Evolutionary conservation across 2,329 filamentous ascomycete genomes (phyloP).

Genomic region (Hyphodiscus sp.): DNA sequence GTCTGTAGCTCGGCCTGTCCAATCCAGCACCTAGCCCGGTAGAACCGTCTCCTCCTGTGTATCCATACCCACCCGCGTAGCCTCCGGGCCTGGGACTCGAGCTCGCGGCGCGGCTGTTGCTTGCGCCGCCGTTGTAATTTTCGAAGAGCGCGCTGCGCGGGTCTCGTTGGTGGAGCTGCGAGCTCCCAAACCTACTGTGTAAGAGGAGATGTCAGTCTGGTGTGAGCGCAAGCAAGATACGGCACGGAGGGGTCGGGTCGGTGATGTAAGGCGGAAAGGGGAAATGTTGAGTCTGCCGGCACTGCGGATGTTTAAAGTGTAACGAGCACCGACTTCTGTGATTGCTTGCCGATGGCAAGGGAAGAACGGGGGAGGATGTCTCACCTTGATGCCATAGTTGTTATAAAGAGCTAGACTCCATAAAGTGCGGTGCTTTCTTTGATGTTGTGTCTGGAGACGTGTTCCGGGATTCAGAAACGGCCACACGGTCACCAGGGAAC

Average conservation of each 20-base stretch:
- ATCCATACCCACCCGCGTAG: conserved; percentile 38
- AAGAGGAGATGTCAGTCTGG: neutral
- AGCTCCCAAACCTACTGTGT: conserved; percentile 54
- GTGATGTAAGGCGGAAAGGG: neutral
- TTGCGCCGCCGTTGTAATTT: conserved; percentile 55
- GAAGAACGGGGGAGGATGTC: conserved; percentile 1
- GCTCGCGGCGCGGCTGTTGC: conserved; percentile 5
- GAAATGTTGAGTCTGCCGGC: neutral
- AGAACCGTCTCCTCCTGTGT: conserved; percentile 30
- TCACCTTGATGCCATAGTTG: conserved; percentile 27
- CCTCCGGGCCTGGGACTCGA: conserved; percentile 5
- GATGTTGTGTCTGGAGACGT: neutral
- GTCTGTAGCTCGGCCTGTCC: conserved; percentile 38
- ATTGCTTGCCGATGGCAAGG: neutral
- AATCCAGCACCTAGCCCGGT: conserved; percentile 30
- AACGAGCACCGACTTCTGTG: conserved; percentile 2
- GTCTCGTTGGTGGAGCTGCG: conserved; percentile 67
- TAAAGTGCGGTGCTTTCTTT: neutral
- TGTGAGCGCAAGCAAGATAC: neutral
- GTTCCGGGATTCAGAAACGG: neutral
- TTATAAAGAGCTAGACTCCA: neutral
- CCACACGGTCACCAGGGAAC: neutral
- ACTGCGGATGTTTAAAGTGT: neutral
- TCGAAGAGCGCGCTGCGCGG: conserved; percentile 69
- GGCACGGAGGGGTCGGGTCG: too few species aligned